Evolutionary conservation across 2,329 filamentous ascomycete genomes (phyloP).

Genomic region (Drechslerella stenobrocha): DNA sequence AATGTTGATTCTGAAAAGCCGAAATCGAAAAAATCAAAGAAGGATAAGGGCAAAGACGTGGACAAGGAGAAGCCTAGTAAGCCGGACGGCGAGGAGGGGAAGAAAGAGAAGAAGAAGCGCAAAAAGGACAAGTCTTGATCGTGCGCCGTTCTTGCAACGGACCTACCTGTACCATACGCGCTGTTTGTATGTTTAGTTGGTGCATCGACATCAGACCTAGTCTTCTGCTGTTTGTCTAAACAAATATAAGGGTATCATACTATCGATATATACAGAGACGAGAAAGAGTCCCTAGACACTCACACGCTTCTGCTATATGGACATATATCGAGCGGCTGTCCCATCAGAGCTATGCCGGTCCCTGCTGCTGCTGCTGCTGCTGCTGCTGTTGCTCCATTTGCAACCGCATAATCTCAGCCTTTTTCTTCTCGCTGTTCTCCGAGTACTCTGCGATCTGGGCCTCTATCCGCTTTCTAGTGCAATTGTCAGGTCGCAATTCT

Average conservation of each 20-base stretch:
- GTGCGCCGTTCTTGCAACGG: background rate
- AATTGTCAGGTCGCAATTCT: no score
- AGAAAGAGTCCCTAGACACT: slow-evolving; percentile 18
- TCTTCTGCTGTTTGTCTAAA: slow-evolving; percentile 4
- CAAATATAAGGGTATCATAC: slow-evolving; percentile 24
- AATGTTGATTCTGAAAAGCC: slow-evolving; percentile 41
- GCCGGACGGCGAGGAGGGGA: slow-evolving; percentile 35
- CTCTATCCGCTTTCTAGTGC: slow-evolving; percentile 66
- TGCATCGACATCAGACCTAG: background rate
- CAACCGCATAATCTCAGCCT: slow-evolving; percentile 64
- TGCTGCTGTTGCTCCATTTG: slow-evolving; percentile 56
- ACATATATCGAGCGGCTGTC: no score
- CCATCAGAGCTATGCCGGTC: slow-evolving; percentile 24
- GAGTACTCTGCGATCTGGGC: slow-evolving; percentile 67
- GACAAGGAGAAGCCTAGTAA: slow-evolving; percentile 44
- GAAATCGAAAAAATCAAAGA: slow-evolving; percentile 40
- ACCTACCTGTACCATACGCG: background rate
- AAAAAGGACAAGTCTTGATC: slow-evolving; percentile 27
- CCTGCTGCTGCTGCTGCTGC: slow-evolving; percentile 54
- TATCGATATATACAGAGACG: slow-evolving; percentile 32
- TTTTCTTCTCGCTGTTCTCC: slow-evolving; percentile 67
- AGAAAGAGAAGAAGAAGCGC: slow-evolving; percentile 47
- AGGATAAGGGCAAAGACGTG: background rate
- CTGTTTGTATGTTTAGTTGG: background rate
- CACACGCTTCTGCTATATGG: no score